Evolutionary conservation across 441 rosid genomes (phyloP).

Genomic region (Viola pubescens): DNA sequence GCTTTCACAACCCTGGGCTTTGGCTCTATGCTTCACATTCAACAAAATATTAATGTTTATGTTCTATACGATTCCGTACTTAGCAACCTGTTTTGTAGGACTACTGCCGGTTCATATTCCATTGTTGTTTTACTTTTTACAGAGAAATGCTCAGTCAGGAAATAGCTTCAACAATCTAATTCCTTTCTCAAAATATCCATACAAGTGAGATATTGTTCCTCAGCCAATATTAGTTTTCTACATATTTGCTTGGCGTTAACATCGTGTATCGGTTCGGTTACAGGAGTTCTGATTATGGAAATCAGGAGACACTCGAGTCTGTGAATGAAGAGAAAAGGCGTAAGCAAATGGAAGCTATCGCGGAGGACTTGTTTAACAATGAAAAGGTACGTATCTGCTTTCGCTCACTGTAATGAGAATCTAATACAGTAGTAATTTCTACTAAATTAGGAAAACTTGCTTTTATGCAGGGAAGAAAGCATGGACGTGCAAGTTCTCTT

Average conservation of each 20-base stretch:
- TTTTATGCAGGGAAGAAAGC: constrained; percentile 50
- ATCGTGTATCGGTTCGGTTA: constrained; percentile 9
- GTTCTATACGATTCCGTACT: no score
- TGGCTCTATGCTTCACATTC: no score
- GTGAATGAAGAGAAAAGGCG: constrained; percentile 77
- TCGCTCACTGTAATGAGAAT: not conserved
- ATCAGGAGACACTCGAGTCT: constrained; percentile 39
- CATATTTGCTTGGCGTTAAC: not conserved
- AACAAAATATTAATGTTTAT: no score
- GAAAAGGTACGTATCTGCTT: constrained; percentile 44
- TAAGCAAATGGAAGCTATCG: constrained; percentile 81
- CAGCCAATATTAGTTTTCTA: not conserved
- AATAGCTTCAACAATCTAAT: constrained; percentile 81
- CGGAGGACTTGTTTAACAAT: constrained; percentile 72
- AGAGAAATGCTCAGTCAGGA: constrained; percentile 63
- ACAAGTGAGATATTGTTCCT: constrained; percentile 42
- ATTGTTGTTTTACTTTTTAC: constrained; percentile 2
- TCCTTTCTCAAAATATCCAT: constrained; percentile 84
- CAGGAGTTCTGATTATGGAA: constrained; percentile 49
- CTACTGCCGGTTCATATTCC: not conserved
- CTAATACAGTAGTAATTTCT: not conserved
- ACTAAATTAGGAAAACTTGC: not conserved
- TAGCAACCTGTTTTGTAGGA: no score
- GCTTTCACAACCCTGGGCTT: no score
- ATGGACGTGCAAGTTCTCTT: constrained; percentile 50